Evolutionary conservation across 441 rosid genomes (phyloP), one percentile per base, ranked within the genome.

Genomic region (Aquilaria agallochum): DNA sequence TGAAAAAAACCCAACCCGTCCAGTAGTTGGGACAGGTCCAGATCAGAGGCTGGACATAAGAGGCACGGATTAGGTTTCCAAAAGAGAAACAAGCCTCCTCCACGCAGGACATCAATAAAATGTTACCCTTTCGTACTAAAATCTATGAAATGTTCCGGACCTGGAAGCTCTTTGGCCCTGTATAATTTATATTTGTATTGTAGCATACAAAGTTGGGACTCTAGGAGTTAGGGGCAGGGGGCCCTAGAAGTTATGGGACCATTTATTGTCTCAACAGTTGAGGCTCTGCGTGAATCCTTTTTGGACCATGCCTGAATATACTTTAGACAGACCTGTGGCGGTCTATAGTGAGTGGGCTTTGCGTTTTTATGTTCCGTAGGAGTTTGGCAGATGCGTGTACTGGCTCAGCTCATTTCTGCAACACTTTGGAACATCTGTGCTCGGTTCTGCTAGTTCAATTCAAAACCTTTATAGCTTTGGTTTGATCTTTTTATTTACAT

Each of bases 61-160:
- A 14, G 49, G 52, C 66, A 44, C 14, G 45, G 47, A 31, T 14
- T 63, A 65, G 75, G 74, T 74, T 58, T 74, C 77, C 79, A 63
- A 0, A 2, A 61, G 66, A 62, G 84, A 72, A 74, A 60, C 81
- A 74, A 56, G 76, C 74, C 77, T 59, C 74, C 74, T 57, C 52
- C 27, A 27, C 31, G 66, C 11, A 69, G 57, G 66, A 66, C 65
- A 71, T 62, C 42, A 65, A 20, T 20, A 20, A 20, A 20, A 1
- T 20, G 50, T 5, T 36, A 57, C 64, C 62, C 46, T 68, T 64
- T 67, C 74, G 27, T 20, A 20, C 27, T 20, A 20, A 20, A 20
- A 20, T 47, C 59, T 55, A 36, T 66, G 70, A 63, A 48, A 9
- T 12, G 0, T 2, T n/a, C 32, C 20, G 62, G 69, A 71, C 56